Conservation (phyloP, 106 monocot species). For the Phalaenopsis equestris region DNA sequence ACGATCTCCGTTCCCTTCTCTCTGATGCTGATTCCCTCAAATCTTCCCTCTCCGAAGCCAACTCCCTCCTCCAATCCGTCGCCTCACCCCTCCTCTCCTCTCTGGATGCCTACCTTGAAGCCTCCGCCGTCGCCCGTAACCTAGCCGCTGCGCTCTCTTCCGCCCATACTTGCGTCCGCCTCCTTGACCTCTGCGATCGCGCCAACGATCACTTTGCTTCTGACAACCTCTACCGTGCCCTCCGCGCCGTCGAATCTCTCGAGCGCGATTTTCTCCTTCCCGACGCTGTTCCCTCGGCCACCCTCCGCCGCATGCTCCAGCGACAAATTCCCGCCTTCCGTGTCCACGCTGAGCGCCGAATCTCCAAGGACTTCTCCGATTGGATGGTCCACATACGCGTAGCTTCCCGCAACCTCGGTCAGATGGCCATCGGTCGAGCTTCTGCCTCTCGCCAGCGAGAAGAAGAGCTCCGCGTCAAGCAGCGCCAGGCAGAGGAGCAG, state of each 20-base stretch:
- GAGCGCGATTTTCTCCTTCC: conserved; percentile 40
- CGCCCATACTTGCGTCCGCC: conserved; percentile 38
- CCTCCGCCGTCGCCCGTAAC: conserved; percentile 50
- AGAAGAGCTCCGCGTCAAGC: conserved; percentile 75
- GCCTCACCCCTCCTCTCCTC: conserved; percentile 62
- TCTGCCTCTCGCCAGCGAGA: conserved; percentile 87
- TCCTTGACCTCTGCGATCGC: conserved; percentile 47
- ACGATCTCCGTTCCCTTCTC: conserved; percentile 95
- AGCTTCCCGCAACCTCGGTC: conserved; percentile 74
- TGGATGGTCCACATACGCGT: conserved; percentile 98
- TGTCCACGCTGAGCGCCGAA: conserved; percentile 56
- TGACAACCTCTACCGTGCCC: conserved; percentile 63
- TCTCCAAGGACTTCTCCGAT: conserved; percentile 70
- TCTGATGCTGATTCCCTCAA: conserved; percentile 87
- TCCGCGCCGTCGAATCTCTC: conserved; percentile 58
- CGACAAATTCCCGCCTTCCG: conserved; percentile 66
- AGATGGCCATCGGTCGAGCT: conserved; percentile 83
- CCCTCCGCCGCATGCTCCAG: conserved; percentile 72
- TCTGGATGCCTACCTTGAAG: conserved; percentile 64
- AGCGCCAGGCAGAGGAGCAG: conserved; percentile 71
- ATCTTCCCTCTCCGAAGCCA: conserved; percentile 72
- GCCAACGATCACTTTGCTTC: conserved; percentile 52
- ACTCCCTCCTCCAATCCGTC: conserved; percentile 61
- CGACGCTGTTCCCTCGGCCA: conserved; percentile 35
- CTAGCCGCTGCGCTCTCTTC: conserved; percentile 39